A percentile compares a stretch with the other conserved stretches of the same genome.
phyloP scores from a whole-genome alignment of 2,329 filamentous ascomycete genomes.

The Elsinoe batatas region DNA sequence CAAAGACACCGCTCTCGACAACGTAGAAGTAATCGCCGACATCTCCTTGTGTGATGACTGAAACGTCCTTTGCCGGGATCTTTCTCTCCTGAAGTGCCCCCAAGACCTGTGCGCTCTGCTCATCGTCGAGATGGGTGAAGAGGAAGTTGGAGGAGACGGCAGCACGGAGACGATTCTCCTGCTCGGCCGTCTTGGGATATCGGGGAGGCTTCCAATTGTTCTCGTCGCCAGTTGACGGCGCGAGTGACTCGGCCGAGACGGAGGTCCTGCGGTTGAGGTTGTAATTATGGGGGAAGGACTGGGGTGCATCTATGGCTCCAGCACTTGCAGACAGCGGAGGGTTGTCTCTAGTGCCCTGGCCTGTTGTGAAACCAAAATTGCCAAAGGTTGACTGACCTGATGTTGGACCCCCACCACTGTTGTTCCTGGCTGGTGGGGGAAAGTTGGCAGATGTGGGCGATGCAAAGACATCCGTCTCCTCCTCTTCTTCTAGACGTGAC shows the following conservation, averaged over 20 bases:
- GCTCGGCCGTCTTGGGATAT: conserved; percentile 73
- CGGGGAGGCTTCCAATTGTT: conserved; percentile 85
- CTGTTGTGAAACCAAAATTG: conserved; percentile 28
- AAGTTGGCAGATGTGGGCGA: conserved; percentile 55
- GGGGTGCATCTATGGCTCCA: conserved; percentile 42
- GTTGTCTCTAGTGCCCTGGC: conserved; percentile 23
- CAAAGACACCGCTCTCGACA: conserved; percentile 81
- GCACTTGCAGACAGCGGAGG: conserved; percentile 33
- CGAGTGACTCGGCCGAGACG: conserved; percentile 91
- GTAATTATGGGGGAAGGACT: conserved; percentile 82
- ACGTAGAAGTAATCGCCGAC: conserved; percentile 97
- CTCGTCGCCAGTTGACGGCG: conserved; percentile 71
- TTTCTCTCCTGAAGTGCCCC: conserved; percentile 89
- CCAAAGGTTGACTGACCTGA: conserved; percentile 27
- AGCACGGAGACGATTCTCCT: conserved; percentile 65
- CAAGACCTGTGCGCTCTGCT: conserved; percentile 77
- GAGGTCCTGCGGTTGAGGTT: conserved; percentile 89
- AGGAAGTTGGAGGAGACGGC: conserved; percentile 87
- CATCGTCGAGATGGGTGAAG: conserved; percentile 89
- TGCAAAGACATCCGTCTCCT: conserved; percentile 65
- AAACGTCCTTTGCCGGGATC: conserved; percentile 78
- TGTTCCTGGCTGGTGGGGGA: conserved; percentile 36
- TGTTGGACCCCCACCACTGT: conserved; percentile 25
- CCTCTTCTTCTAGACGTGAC: conserved; percentile 73
- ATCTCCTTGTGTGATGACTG: conserved; percentile 93